Percentiles rank a stretch among this genome's conserved stretches.
These are phyloP conservation scores for Aspergillus homomorphus DNA, from an alignment of 495 filamentous ascomycete species.

Conservation along the genomic window DNA sequence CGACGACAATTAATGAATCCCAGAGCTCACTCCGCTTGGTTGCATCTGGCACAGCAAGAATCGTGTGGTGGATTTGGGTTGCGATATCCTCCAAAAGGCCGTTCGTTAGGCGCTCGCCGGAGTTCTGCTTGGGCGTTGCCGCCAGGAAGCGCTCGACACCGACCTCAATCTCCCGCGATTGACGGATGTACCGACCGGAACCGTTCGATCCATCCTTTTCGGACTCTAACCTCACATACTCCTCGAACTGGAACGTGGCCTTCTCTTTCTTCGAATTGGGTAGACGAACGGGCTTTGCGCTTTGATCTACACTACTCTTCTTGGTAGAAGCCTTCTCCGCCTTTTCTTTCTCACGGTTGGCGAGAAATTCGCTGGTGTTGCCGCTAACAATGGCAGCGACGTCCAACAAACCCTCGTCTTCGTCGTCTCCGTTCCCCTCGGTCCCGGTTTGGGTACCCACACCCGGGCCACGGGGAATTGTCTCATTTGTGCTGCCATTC, in stretches of 20 bases:
- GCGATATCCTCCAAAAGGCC: slow-evolving; percentile 76
- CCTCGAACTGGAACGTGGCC: slow-evolving; percentile 80
- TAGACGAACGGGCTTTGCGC: slow-evolving; percentile 55
- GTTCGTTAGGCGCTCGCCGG: slow-evolving; percentile 44
- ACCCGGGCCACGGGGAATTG: slow-evolving; percentile 50
- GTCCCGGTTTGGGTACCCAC: slow-evolving; percentile 44
- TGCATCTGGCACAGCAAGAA: slow-evolving; percentile 73
- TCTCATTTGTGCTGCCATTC: slow-evolving; percentile 30
- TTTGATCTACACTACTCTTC: slow-evolving; percentile 48
- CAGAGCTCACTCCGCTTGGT: slow-evolving; percentile 80
- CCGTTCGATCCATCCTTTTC: slow-evolving; percentile 26
- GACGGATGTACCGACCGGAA: slow-evolving; percentile 38
- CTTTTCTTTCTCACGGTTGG: slow-evolving; percentile 89
- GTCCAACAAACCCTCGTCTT: slow-evolving; percentile 84
- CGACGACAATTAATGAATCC: slow-evolving; percentile 85
- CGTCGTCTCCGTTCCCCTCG: slow-evolving; percentile 47
- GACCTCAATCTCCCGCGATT: slow-evolving; percentile 71
- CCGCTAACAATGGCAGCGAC: slow-evolving; percentile 94
- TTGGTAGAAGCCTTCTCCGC: slow-evolving; percentile 72
- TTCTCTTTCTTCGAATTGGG: slow-evolving; percentile 79
- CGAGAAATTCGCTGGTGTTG: slow-evolving; percentile 87
- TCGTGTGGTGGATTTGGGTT: slow-evolving; percentile 74
- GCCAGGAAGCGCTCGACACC: slow-evolving; percentile 85
- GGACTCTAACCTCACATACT: slow-evolving; percentile 59
- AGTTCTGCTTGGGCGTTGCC: slow-evolving; percentile 44